These are phyloP conservation scores for Torulaspora franciscae DNA, from an alignment of 805 yeast species.

Conservation along the genomic window DNA sequence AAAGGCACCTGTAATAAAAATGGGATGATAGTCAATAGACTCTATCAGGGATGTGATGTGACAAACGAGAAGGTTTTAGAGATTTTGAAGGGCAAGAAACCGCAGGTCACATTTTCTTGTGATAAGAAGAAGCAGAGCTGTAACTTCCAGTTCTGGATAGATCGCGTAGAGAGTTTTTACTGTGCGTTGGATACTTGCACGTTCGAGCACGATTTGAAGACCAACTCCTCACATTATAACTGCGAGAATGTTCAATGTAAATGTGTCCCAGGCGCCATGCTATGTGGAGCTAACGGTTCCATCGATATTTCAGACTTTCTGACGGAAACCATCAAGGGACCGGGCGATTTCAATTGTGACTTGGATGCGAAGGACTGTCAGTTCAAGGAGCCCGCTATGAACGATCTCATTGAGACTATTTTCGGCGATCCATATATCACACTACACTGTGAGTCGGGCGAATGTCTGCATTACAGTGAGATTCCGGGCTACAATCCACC, in stretches of 20 bases:
- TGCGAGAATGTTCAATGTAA: constrained; percentile 79
- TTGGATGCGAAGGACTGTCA: constrained; percentile 55
- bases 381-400: constrained; percentile 94
- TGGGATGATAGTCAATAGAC: constrained; percentile 74
- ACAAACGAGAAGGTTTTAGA: constrained; percentile 82
- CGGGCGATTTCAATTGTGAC: constrained; percentile 87
- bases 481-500: constrained; percentile 87
- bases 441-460: constrained; percentile 76
- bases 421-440: constrained; percentile 94
- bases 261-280: constrained; percentile 87
- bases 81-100: constrained; percentile 71
- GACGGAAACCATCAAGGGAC: constrained; percentile 84
- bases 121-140: constrained; percentile 60
- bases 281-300: constrained; percentile 92
- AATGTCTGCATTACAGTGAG: constrained; percentile 87
- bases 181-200: constrained; percentile 77
- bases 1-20: constrained; percentile 84
- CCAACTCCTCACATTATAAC: constrained; percentile 67
- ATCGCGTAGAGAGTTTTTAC: constrained; percentile 79
- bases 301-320: constrained; percentile 92
- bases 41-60: constrained; percentile 91
- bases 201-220: constrained; percentile 54
- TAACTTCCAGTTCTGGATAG: constrained; percentile 96
- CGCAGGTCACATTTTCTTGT: constrained; percentile 92
- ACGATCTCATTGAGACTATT: constrained; percentile 79